Conservation (phyloP, 176 grass and related monocot genomes). For the Melocanna baccifera region DNA sequence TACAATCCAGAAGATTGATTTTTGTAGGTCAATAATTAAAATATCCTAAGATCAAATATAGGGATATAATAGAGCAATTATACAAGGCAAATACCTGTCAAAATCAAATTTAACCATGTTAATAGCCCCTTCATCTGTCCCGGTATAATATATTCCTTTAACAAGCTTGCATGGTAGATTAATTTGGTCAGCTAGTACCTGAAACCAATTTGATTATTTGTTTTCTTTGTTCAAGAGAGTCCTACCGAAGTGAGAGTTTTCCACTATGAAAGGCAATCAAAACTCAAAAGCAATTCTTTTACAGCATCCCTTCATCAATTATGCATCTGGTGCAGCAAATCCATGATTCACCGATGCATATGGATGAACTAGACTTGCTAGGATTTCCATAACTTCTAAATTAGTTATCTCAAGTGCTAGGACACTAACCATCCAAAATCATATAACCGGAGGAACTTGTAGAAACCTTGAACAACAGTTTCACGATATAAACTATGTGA, state of each 20-base stretch:
- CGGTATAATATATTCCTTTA: constrained; percentile 87
- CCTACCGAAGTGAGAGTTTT: neutral
- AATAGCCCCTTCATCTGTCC: constrained; percentile 93
- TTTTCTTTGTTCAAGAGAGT: neutral
- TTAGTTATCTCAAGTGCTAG: neutral
- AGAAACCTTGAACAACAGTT: neutral
- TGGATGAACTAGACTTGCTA: constrained; percentile 17
- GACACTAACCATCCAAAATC: neutral
- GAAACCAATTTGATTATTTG: constrained; percentile 40
- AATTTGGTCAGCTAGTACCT: constrained; percentile 92
- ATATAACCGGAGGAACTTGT: neutral
- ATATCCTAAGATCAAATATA: constrained; percentile 10
- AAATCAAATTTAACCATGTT: constrained; percentile 96
- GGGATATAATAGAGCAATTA: constrained; percentile 23
- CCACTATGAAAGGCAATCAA: neutral
- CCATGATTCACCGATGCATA: neutral
- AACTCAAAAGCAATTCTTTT: neutral
- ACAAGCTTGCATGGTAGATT: constrained; percentile 95
- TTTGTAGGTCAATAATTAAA: constrained; percentile 1
- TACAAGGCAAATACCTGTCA: constrained; percentile 53
- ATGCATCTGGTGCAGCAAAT: neutral
- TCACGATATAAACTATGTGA: neutral
- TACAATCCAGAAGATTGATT: neutral
- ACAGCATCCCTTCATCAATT: constrained; percentile 1
- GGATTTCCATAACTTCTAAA: neutral